Percentiles rank a stretch among this genome's conserved stretches.
Evolutionary conservation across 1,139 yeast species (phyloP).

Genomic region (Yarrowia galli): DNA sequence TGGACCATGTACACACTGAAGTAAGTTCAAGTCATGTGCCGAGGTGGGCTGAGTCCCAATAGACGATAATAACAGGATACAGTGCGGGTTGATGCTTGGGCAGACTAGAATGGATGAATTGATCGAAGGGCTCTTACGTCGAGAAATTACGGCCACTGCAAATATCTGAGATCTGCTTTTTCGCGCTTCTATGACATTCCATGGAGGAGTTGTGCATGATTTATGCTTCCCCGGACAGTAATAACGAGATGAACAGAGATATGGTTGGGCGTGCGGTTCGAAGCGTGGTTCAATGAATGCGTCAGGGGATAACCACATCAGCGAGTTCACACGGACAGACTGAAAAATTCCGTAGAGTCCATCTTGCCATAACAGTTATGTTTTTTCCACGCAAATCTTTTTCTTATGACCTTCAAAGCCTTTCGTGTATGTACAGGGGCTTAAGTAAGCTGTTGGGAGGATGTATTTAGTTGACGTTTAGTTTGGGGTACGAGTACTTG

Average conservation of each 20-base stretch:
- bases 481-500: no score
- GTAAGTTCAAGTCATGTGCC: slow-evolving; percentile 23
- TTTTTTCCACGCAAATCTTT: no score
- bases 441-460: neutral
- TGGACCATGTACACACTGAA: neutral
- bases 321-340: no score
- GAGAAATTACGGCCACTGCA: neutral
- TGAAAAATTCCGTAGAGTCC: no score
- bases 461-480: neutral
- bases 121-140: neutral
- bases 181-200: slow-evolving; percentile 14
- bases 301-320: no score
- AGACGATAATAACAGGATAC: neutral
- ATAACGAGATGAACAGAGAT: neutral
- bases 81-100: neutral
- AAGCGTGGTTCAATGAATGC: neutral
- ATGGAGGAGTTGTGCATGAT: slow-evolving; percentile 19
- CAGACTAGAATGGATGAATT: neutral
- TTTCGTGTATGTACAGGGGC: no score
- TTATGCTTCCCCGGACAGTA: slow-evolving; percentile 14
- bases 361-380: no score
- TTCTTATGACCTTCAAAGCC: no score
- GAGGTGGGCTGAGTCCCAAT: slow-evolving; percentile 28
- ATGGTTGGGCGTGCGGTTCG: neutral
- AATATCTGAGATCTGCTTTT: neutral